Evolutionary conservation across 495 filamentous ascomycete genomes (phyloP), one percentile per base, ranked within the genome.

Genomic region (Aspergillus cristatus): DNA sequence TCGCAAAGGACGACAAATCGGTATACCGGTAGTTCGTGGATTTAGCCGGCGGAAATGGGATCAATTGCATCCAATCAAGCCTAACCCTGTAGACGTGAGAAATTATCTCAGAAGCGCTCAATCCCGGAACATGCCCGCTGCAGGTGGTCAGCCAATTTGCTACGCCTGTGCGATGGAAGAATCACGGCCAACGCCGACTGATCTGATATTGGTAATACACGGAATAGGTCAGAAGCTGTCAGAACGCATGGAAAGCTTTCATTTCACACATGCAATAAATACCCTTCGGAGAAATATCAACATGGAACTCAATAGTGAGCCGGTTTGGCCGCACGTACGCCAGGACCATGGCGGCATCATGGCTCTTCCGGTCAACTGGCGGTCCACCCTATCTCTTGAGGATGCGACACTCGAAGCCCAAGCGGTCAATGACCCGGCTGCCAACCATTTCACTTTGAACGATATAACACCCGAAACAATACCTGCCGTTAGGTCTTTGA

Each of bases 151-250:
- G 28, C 55, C 65, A 35, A 55, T 60, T 38, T 70, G 75, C 58
- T 55, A 65, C 54, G 60, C 71, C 40, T 69, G 72, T 47, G 60
- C 56, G 38, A 65, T 66, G 46, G 68, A 75, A 30, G 79, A 86
- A 14, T 72, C 83, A 24, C 68, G 81, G 15, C 79, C 78, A 2
- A 76, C 76, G 28, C 83, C 93, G 3, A 90, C 85, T 7, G 91
- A 98, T 53, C 60, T 98, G 14, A 72, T 95, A 13, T 63, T 98
- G 12, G 83, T 96, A 15, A 85, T 93, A 31, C 91, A 98, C 54
- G 91, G 89, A 10, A 96, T 98, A 35, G 91, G 91, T 0, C 91
- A 98, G 55, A 96, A 97, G 52, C 66, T 97, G n/a, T 91, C 87
- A 0, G 87, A 98, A 48, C 73, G 89, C 12, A 82, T 98, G 34